Evolutionary conservation across 2,329 filamentous ascomycete genomes (phyloP), one percentile per base, ranked within the genome.

Genomic region (Trichoderma sp.): DNA sequence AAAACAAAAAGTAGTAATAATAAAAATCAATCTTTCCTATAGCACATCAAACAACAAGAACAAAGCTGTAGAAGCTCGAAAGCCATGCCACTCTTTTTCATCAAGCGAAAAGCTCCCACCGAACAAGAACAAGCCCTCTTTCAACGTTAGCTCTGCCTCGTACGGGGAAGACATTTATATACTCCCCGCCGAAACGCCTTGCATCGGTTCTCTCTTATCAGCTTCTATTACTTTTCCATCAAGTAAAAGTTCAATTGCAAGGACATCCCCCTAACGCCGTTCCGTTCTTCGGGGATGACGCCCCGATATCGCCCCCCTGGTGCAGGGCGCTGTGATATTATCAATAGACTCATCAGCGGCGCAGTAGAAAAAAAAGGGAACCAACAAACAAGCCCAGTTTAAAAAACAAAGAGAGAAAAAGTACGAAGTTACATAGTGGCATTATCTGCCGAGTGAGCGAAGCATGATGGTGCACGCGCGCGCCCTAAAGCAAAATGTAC

Each of bases 241-340:
- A 50, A 50, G 2, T 32, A 32, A 32, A 32, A 28, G 23, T 28
- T n/a, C 66, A 59, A 36, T 43, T 28, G 26, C 66, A 69, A 36
- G 57, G 66, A 20, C 8, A 15, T 3, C 13, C 36, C n/a, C 17
- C 11, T 23, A 69, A 34, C 20, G 39, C 57, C 55, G 39, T 62
- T 69, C 66, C 66, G 66, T 53, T 62, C 30, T 53, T 69, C 66
- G 66, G 66, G 39, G 36, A 34, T n/a, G 6, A 12, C 12, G 6
- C 36, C 39, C 66, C 66, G 66, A 69, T 69, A 69, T 69, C 66
- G 66, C 66, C 39, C 66, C 66, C 53, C 12, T 11, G n/a, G 11
- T 53, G 47, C 47, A 53, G 47, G 47, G 20, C 47, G 47, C 47
- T 12, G 47, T 23, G 2, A 13, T 53, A 20, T 23, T 13, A 43